Percentiles rank a stretch among this genome's conserved stretches.
These are phyloP conservation scores for Apophysomyces ossiformis DNA, from an alignment of 371 early-diverging fungal genomes.

Conservation along the genomic window DNA sequence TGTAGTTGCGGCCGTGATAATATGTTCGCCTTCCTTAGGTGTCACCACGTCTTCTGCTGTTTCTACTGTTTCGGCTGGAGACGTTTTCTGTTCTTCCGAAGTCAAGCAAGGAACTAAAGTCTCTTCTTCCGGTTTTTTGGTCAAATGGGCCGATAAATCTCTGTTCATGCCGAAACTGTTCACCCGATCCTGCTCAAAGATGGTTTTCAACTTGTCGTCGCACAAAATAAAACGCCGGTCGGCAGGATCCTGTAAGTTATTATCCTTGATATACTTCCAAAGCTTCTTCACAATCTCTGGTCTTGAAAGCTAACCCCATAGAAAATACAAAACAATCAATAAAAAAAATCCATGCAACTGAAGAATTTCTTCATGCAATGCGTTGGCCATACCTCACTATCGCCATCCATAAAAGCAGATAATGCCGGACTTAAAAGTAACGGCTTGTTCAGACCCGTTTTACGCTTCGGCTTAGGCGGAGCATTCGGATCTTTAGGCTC, in stretches of 20 bases:
- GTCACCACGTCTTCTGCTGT: conserved; percentile 30
- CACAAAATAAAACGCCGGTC: conserved; percentile 60
- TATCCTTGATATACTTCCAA: conserved; percentile 64
- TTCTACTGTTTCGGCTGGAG: conserved; percentile 29
- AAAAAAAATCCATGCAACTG: background rate
- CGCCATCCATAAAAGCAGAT: conserved; percentile 53
- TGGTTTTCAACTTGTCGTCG: conserved; percentile 54
- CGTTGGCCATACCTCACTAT: conserved; percentile 41
- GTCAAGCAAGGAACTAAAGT: conserved; percentile 8
- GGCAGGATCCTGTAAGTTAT: conserved; percentile 63
- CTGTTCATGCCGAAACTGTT: conserved; percentile 65
- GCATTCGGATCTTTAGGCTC: conserved; percentile 50
- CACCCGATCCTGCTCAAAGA: conserved; percentile 56
- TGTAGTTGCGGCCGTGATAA: background rate
- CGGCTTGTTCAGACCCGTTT: conserved; percentile 57
- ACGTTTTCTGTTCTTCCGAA: conserved; percentile 19
- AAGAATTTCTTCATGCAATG: background rate
- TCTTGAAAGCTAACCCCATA: conserved; percentile 49
- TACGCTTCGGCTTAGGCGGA: conserved; percentile 53
- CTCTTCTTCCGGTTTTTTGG: conserved; percentile 39
- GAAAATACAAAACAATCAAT: conserved; percentile 2
- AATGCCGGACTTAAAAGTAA: conserved; percentile 53
- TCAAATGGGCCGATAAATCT: conserved; percentile 56
- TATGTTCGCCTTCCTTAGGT: conserved; percentile 13
- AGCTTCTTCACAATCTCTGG: conserved; percentile 60